Conservation (phyloP, 1,139 yeast species). For the Pneumocystis jirovecii region DNA sequence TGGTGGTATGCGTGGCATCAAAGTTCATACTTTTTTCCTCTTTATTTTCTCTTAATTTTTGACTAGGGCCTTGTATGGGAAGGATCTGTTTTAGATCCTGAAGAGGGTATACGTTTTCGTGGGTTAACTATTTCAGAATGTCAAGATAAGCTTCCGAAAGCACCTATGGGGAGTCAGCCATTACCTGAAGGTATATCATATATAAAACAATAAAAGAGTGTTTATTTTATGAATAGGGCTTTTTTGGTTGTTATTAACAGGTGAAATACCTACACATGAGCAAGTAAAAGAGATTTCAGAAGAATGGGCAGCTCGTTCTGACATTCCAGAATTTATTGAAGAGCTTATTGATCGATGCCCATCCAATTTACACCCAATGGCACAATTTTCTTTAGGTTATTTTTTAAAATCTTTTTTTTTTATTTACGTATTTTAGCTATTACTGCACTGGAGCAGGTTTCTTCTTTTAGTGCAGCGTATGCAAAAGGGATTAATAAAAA, state of each 20-base stretch:
- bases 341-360: constrained; percentile 43
- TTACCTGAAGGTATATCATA: constrained; percentile 38
- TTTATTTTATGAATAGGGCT: constrained; percentile 17
- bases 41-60: background rate
- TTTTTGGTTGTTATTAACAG: constrained; percentile 49
- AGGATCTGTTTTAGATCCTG: constrained; percentile 96
- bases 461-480: constrained; percentile 48
- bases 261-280: constrained; percentile 43
- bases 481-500: constrained; percentile 51
- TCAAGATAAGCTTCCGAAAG: constrained; percentile 84
- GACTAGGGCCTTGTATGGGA: constrained; percentile 79
- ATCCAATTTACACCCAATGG: constrained; percentile 50
- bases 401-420: background rate
- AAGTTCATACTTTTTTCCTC: constrained; percentile 47
- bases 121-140: constrained; percentile 93
- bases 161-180: constrained; percentile 60
- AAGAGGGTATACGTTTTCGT: constrained; percentile 96
- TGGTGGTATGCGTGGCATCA: constrained; percentile 98
- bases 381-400: constrained; percentile 42
- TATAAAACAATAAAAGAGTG: background rate
- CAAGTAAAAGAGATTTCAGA: constrained; percentile 40
- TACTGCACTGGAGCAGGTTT: constrained; percentile 49
- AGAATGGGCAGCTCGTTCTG: constrained; percentile 45
- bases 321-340: constrained; percentile 40
- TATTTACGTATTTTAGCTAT: constrained; percentile 27